These are phyloP conservation scores for Barnettozyma sp. DNA, from an alignment of 805 yeast species.

Conservation along the genomic window DNA sequence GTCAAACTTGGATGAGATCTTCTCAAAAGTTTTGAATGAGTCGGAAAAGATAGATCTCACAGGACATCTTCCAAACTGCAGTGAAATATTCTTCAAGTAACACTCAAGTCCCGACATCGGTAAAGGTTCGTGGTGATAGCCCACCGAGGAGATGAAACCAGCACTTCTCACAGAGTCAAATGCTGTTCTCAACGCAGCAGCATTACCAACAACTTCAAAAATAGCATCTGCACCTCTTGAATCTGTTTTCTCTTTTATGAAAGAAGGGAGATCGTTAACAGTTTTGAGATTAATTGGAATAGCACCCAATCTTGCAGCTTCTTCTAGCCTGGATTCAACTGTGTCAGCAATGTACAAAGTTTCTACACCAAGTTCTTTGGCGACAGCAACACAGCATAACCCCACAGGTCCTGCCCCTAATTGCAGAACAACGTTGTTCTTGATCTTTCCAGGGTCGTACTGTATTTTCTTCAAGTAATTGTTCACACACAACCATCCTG, in stretches of 20 bases:
- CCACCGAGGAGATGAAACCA: conserved; percentile 51
- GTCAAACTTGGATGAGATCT: conserved; percentile 38
- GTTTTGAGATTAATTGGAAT: conserved; percentile 37
- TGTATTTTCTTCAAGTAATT: conserved; percentile 37
- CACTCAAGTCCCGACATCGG: conserved; percentile 54
- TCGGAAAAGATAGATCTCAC: conserved; percentile 50
- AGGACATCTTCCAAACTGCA: conserved; percentile 61
- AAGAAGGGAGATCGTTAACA: conserved; percentile 30
- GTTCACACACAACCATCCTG: conserved; percentile 53
- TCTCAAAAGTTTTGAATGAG: conserved; percentile 41
- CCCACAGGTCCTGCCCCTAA: conserved; percentile 73
- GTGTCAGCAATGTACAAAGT: conserved; percentile 59
- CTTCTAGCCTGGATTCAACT: conserved; percentile 51
- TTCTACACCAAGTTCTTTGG: conserved; percentile 65
- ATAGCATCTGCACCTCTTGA: conserved; percentile 54
- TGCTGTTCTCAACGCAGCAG: conserved; percentile 43
- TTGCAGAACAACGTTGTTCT: conserved; percentile 38
- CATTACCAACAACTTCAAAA: conserved; percentile 53
- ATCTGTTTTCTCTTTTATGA: conserved; percentile 29
- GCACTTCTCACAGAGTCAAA: conserved; percentile 49
- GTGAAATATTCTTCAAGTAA: conserved; percentile 46
- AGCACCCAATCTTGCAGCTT: conserved; percentile 53
- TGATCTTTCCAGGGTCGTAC: conserved; percentile 29
- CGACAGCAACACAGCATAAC: conserved; percentile 59
- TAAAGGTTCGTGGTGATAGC: conserved; percentile 51